phyloP scores from a whole-genome alignment of 306 rosid genomes.

The Cucurbita maxima region DNA sequence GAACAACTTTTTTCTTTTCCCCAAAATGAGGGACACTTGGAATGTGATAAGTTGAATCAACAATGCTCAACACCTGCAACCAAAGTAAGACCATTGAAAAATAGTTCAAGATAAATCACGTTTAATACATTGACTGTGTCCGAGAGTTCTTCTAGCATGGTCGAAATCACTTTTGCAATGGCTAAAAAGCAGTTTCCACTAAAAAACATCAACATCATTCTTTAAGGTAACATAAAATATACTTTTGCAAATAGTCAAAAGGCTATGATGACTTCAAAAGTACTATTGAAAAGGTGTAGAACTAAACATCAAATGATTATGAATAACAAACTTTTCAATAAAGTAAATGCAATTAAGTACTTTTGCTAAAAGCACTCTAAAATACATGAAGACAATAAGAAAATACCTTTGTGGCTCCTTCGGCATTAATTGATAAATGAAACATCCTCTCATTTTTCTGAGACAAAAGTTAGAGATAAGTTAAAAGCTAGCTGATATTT shows the following conservation, averaged over 20 bases:
- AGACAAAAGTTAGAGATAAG: constrained; percentile 18
- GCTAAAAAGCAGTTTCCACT: not conserved
- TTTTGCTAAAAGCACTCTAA: not conserved
- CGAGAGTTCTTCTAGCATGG: not conserved
- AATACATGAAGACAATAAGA: constrained; percentile 8
- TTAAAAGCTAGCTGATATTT: not conserved
- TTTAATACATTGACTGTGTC: not conserved
- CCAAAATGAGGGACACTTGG: constrained; percentile 20
- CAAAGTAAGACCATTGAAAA: constrained; percentile 1
- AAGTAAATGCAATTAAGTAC: not conserved
- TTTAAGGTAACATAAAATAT: not conserved
- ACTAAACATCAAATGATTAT: not conserved
- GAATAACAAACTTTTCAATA: not conserved
- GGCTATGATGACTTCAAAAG: not conserved
- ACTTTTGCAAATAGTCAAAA: not conserved
- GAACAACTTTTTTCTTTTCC: constrained; percentile 37
- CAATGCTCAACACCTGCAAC: constrained; percentile 61
- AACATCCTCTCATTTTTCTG: constrained; percentile 85
- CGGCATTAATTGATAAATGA: constrained; percentile 66
- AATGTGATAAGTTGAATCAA: constrained; percentile 64
- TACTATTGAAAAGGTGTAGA: not conserved
- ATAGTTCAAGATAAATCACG: not conserved
- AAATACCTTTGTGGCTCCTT: constrained; percentile 87
- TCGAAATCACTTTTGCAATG: not conserved
- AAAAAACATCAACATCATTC: not conserved